Conservation (phyloP, 1,139 yeast genomes). For the Candida buenavistaensis region DNA sequence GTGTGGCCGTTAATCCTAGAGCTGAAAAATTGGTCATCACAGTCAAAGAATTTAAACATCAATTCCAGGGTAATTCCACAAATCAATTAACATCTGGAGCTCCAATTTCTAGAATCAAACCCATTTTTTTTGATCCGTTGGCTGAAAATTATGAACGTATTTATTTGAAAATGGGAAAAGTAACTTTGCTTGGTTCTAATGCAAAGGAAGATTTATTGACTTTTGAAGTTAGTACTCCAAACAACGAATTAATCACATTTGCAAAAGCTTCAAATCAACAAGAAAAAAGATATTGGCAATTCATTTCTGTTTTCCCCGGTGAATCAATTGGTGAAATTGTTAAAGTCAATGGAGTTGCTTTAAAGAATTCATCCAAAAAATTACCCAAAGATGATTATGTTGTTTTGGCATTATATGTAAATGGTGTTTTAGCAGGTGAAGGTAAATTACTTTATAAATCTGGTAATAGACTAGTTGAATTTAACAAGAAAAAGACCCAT, state of each 20-base stretch:
- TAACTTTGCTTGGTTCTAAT: conserved; percentile 32
- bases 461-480: conserved; percentile 43
- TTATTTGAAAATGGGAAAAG: conserved; percentile 57
- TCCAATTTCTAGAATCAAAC: conserved; percentile 61
- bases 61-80: conserved; percentile 35
- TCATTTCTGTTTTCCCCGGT: conserved; percentile 72
- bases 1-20: conserved; percentile 81
- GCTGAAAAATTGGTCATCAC: conserved; percentile 72
- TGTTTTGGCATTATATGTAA: conserved; percentile 58
- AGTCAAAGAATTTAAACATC: conserved; percentile 72
- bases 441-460: conserved; percentile 46
- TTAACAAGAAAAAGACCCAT: conserved; percentile 37
- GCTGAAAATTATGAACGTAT: conserved; percentile 61
- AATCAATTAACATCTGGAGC: conserved; percentile 42
- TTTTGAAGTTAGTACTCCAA: conserved; percentile 47
- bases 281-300: conserved; percentile 61
- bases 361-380: conserved; percentile 31
- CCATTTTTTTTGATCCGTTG: conserved; percentile 63
- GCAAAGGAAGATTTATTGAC: conserved; percentile 43
- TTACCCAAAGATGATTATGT: conserved; percentile 53
- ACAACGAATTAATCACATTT: conserved; percentile 51
- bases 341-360: conserved; percentile 56
- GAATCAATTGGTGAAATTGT: conserved; percentile 75
- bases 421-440: conserved; percentile 63
- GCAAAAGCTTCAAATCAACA: conserved; percentile 70